A percentile compares a stretch with the other conserved stretches of the same genome.
Conservation (phyloP, 805 yeast genomes). For the Cyberlindnera samutprakarnensis region DNA sequence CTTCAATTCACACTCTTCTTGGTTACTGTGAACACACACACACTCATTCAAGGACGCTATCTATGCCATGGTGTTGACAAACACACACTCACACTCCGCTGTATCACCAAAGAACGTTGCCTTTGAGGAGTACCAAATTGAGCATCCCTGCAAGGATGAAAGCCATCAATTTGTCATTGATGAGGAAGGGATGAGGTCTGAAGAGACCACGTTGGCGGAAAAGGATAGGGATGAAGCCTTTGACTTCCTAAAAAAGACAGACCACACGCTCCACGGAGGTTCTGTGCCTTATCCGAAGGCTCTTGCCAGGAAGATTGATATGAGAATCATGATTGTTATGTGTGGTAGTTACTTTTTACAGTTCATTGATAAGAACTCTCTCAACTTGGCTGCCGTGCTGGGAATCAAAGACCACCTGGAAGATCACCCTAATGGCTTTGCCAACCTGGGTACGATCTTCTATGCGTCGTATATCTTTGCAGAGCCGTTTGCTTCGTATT, state of each 20-base stretch:
- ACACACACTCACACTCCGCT: too few relatives aligned
- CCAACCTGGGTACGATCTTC: slow-evolving; percentile 45
- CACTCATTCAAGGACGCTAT: too few relatives aligned
- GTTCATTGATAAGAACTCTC: slow-evolving; percentile 50
- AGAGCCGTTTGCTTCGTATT: slow-evolving; percentile 41
- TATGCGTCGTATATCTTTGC: slow-evolving; percentile 47
- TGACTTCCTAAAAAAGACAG: slow-evolving; percentile 12
- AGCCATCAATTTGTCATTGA: not conserved
- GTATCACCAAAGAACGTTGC: too few relatives aligned
- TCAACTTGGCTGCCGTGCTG: slow-evolving; percentile 59
- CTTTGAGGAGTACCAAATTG: too few relatives aligned
- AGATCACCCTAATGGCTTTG: slow-evolving; percentile 36
- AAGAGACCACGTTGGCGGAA: slow-evolving; percentile 11
- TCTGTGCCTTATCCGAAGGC: slow-evolving; percentile 11
- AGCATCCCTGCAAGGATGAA: too few relatives aligned
- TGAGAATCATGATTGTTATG: slow-evolving; percentile 38
- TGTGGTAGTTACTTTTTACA: slow-evolving; percentile 49
- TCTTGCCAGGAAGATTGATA: slow-evolving; percentile 36
- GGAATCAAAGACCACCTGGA: slow-evolving; percentile 43
- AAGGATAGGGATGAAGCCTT: slow-evolving; percentile 20
- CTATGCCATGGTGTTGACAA: too few relatives aligned
- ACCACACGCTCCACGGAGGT: slow-evolving; percentile 3
- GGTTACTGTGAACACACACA: too few relatives aligned
- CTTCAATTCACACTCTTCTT: too few relatives aligned
- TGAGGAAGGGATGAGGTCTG: slow-evolving; percentile 3